Evolutionary conservation across 2,329 filamentous ascomycete genomes (phyloP).

Genomic region (Fusarium solani-melongenae): DNA sequence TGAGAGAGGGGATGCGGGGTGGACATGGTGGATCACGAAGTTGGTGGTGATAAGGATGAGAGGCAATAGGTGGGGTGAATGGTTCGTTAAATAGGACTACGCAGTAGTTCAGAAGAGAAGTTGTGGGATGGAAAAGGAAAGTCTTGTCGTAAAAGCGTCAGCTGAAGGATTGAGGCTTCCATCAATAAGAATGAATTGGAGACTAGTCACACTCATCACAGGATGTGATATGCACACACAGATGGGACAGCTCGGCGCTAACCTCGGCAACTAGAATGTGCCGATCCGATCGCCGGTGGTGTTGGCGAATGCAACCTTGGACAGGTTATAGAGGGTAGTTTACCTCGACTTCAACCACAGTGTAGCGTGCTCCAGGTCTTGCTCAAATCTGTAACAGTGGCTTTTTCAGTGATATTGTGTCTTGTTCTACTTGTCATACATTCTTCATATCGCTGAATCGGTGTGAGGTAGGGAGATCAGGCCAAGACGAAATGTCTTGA

Average conservation of each 20-base stretch:
- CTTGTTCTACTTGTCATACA: not conserved
- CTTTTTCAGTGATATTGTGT: not conserved
- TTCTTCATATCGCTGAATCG: not conserved
- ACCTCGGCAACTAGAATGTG: not conserved
- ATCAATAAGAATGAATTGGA: not conserved
- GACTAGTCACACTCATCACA: not conserved
- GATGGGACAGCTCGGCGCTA: not conserved
- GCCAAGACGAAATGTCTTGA: not conserved
- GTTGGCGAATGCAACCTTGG: not conserved
- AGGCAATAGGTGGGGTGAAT: not conserved
- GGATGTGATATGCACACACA: not conserved
- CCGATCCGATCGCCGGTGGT: not conserved
- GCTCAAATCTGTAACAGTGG: not conserved
- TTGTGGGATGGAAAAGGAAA: not conserved
- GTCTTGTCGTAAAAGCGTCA: not conserved
- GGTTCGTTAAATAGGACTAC: not conserved
- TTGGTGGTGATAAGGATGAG: slow-evolving; percentile 2
- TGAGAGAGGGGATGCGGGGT: slow-evolving; percentile 48
- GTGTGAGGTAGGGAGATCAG: not conserved
- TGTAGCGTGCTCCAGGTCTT: not conserved
- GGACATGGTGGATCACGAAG: slow-evolving; percentile 6
- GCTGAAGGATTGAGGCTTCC: not conserved
- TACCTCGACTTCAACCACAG: not conserved
- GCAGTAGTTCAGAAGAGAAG: not conserved
- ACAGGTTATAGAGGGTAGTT: not conserved